Percentiles rank a stretch among this genome's conserved stretches.
phyloP scores from a whole-genome alignment of 805 yeast species.

The Candida sakaeoensis region DNA sequence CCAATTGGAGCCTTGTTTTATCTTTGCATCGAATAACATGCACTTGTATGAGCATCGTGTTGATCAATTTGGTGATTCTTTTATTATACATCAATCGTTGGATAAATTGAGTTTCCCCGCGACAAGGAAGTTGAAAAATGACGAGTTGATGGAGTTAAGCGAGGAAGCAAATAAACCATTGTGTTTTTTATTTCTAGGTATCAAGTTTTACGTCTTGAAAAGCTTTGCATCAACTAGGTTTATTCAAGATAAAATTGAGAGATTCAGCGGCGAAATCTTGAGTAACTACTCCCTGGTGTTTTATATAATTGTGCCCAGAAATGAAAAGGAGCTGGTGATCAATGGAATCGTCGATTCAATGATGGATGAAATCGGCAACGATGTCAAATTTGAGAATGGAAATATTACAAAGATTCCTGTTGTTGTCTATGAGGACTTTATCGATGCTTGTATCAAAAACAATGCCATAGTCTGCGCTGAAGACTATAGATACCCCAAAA shows the following conservation, averaged over 20 bases:
- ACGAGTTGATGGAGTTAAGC: slow-evolving; percentile 12
- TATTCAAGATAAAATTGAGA: slow-evolving; percentile 27
- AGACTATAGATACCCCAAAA: slow-evolving; percentile 19
- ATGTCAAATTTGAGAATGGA: slow-evolving; percentile 13
- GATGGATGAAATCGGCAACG: slow-evolving; percentile 12
- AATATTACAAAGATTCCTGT: slow-evolving; percentile 24
- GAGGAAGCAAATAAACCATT: slow-evolving; percentile 16
- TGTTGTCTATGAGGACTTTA: slow-evolving; percentile 30
- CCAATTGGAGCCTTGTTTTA: slow-evolving; percentile 58
- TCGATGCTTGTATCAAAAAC: slow-evolving; percentile 25
- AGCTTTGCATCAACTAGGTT: slow-evolving; percentile 10
- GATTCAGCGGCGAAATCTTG: slow-evolving; percentile 42
- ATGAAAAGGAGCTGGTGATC: slow-evolving; percentile 8
- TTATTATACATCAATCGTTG: slow-evolving; percentile 22
- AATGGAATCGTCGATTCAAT: slow-evolving; percentile 9
- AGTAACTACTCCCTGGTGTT: slow-evolving; percentile 5
- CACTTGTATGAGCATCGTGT: slow-evolving; percentile 29
- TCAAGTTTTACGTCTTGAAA: slow-evolving; percentile 29
- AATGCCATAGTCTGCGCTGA: slow-evolving; percentile 26
- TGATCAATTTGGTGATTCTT: slow-evolving; percentile 67
- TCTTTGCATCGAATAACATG: slow-evolving; percentile 39
- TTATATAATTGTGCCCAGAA: slow-evolving; percentile 12
- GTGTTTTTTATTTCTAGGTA: slow-evolving; percentile 31
- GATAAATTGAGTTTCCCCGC: slow-evolving; percentile 10
- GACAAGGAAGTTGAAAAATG: slow-evolving; percentile 11